Base-by-base conservation (phyloP, 371 early-diverging fungal genomes). In the Syncephalastrum racemosum region DNA sequence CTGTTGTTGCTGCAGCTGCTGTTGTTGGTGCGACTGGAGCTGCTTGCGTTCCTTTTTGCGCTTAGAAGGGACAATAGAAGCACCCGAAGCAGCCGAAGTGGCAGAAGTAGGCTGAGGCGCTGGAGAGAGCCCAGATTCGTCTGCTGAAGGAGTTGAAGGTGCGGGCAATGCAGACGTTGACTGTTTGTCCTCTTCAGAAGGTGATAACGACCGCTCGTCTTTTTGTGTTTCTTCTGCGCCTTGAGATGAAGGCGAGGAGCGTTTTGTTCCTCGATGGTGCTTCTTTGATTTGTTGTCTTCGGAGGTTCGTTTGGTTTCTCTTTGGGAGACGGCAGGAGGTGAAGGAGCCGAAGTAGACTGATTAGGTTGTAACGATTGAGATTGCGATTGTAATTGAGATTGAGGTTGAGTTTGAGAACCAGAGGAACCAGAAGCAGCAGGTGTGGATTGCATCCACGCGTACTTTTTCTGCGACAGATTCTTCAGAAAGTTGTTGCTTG, bases 401-500 rank as follows among this genome's bases (percentile, higher is more conserved):
- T n/a, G n/a, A n/a, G n/a, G n/a, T n/a, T n/a, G n/a, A n/a, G n/a
- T n/a, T n/a, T n/a, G n/a, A 31, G 36, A 31, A 31, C 2, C 27
- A 27, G 27, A 27, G 27, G 7, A 27, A 7, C 55, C 25, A 19
- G 54, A n/a, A 13, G 66, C 14, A 25, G 69, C 47, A 18, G 59
- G 40, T 12, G 66, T 36, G 16, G 75, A 64, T 46, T 78, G 70
- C 78, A 78, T 78, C 78, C 78, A 78, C 19, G 78, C 67, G 56
- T 78, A 78, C 53, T 78, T 75, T 44, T 78, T 78, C 52, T 78
- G 75, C 39, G 78, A 74, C 23, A 78, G 31, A 27, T 68, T 78
- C 48, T 72, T 78, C 23, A 78, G 54, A 51, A 66, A 76, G 10
- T 31, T 31, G 36, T 31, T 31, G 36, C 10, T 31, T 31, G 36